Evolutionary conservation across 2,329 filamentous ascomycete genomes (phyloP), one percentile per base, ranked within the genome.

Genomic region (Neurospora sp.): DNA sequence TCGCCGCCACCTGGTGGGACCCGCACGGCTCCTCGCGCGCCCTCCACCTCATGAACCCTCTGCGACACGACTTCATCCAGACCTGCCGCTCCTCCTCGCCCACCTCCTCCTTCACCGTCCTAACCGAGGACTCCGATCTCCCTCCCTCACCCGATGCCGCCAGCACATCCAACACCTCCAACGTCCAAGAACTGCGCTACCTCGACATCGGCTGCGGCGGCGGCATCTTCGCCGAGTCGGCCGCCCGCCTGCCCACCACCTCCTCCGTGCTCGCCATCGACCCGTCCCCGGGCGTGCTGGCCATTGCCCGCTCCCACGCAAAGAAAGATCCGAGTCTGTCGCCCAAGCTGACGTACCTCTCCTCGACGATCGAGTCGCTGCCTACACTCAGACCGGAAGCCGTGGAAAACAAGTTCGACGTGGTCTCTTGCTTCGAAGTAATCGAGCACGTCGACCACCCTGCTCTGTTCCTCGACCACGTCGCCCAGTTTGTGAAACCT

Each of bases 1-100:
- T 99, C 77, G 96, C 96, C 74, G 92, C 92, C 74, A 91, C 91
- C 76, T 99, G 96, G 96, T 99, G 96, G 96, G 94, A 98, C 81
- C 92, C 95, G 1, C 90, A 97, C 78, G 96, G 96, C 68, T 91
- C 95, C 7, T 97, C 93, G 4, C 89, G 95, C 46, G 89, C 97
- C 71, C 89, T 99, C 2, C 96, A 99, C 81, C 90, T 97, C 74
- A 98, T 99, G 95, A 98, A 99, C 82, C 96, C 96, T 1, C 88
- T 97, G 66, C 93, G 96, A 40, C 94, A 98, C 82, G 90, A 93
- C 81, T 98, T 98, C 81, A 96, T 97, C 79, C 85, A 85, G 28
- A 82, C 83, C 73, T 97, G 95, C 78, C 87, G 90, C 66, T 80
- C 84, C 73, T 85, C 87, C 23, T 83, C 86, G 66, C 81, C 82